Evolutionary conservation across 192 early-diverging fungal species (phyloP).

Genomic region (Entrophospora sp.): DNA sequence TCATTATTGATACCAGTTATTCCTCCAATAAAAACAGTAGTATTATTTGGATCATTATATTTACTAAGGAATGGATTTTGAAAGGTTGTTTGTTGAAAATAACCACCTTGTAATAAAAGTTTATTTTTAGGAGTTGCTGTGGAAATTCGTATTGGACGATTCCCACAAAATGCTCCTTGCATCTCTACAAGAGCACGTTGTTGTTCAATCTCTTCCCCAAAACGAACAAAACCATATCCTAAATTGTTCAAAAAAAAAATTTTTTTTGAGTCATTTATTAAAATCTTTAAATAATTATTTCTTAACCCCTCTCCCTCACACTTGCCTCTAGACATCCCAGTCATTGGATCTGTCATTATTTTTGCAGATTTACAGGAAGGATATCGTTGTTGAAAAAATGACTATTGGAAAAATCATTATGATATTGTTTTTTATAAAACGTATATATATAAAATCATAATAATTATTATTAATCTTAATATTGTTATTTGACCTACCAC

Average conservation of each 20-base stretch:
- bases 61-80: constrained; percentile 28
- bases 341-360: constrained; percentile 83
- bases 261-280: neutral
- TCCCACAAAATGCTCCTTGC: constrained; percentile 77
- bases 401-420: constrained; percentile 44
- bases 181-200: constrained; percentile 84
- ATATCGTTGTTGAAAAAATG: constrained; percentile 79
- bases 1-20: constrained; percentile 74
- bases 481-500: constrained; percentile 44
- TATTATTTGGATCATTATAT: constrained; percentile 80
- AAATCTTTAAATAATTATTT: neutral
- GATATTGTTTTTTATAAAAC: no score
- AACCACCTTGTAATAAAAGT: constrained; percentile 34
- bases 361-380: constrained; percentile 82
- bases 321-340: constrained; percentile 63
- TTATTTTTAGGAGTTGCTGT: constrained; percentile 84
- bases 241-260: constrained; percentile 1
- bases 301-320: no score
- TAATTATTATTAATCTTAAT: no score
- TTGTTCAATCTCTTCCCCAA: constrained; percentile 79
- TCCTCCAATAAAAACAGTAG: constrained; percentile 96
- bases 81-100: constrained; percentile 31
- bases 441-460: no score
- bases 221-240: constrained; percentile 94
- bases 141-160: constrained; percentile 83